Evolutionary conservation across 2,329 filamentous ascomycete species (phyloP), one percentile per base, ranked within the genome.

Genomic region (Camptophora hylomeconis): DNA sequence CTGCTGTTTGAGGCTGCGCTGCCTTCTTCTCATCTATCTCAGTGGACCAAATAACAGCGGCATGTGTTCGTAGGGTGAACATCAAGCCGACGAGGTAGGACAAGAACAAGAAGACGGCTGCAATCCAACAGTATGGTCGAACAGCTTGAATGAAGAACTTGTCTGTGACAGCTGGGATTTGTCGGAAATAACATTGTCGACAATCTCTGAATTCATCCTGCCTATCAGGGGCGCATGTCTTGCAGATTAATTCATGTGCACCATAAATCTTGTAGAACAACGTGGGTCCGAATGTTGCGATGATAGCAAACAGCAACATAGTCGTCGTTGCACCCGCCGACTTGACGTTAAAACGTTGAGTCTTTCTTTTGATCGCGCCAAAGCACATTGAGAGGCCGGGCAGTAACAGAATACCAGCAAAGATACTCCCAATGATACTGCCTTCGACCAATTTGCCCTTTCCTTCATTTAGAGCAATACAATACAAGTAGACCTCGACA

Each of bases 221-320:
- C 20, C 48, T 58, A 36, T 69, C 75, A 32, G 69, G 70, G 33
- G 72, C 45, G 48, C 72, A 77, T 33, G 63, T 54, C 38, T 63
- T 71, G 49, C 89, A 98, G 47, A 83, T 89, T 29, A 98, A 69
- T 58, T 98, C 84, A 50, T 98, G 89, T 26, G 84, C 93, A 44
- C 89, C 92, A 53, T 95, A 95, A 39, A 98, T 93, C 50, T 98
- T 87, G 57, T 95, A 98, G 58, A 98, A 98, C 9, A 98, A 61
- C 0, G 89, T 98, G 3, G 89, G 89, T 0, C 87, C 80, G 54
- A 98, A 98, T 6, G 87, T 83, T 37, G 81, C 87, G 44, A 98
- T 89, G 20, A 92, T 80, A 14, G 89, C 87, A 51, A 98, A 98
- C 7, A 98, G 66, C 32, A 98, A 61, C 89, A 98, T 98, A 0